Conservation (phyloP, 2,329 filamentous ascomycete genomes). For the Fusarium secorum region DNA sequence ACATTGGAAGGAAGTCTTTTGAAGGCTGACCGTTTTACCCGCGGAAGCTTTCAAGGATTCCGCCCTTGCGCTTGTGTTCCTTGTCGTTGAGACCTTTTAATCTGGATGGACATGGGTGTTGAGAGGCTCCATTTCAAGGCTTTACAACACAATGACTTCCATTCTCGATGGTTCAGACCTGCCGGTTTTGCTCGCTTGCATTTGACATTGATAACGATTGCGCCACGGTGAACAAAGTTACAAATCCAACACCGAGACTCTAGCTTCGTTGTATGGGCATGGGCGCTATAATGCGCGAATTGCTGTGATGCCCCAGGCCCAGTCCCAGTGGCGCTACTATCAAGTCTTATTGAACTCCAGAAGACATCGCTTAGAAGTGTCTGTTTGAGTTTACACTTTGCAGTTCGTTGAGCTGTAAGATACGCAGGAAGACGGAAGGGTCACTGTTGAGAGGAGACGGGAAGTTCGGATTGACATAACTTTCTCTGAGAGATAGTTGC, state of each 20-base stretch:
- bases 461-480: background rate
- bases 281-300: slow-evolving; percentile 18
- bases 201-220: slow-evolving; percentile 7
- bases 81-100: slow-evolving; percentile 27
- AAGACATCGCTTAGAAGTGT: background rate
- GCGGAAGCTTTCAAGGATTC: slow-evolving; percentile 38
- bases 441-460: background rate
- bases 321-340: slow-evolving; percentile 7
- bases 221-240: slow-evolving; percentile 5
- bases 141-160: background rate
- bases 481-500: background rate
- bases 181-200: slow-evolving; percentile 28
- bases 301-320: background rate
- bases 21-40: slow-evolving; percentile 23
- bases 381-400: slow-evolving; percentile 25
- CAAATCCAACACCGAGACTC: background rate
- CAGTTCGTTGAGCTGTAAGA: slow-evolving; percentile 25
- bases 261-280: slow-evolving; percentile 14
- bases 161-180: slow-evolving; percentile 19
- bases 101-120: background rate
- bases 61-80: slow-evolving; percentile 24
- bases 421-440: slow-evolving; percentile 1
- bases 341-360: slow-evolving; percentile 14
- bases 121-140: slow-evolving; percentile 1
- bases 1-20: slow-evolving; percentile 23